These are phyloP conservation scores for Candida frijolesensis DNA, from an alignment of 1,139 yeast genomes.

Conservation along the genomic window DNA sequence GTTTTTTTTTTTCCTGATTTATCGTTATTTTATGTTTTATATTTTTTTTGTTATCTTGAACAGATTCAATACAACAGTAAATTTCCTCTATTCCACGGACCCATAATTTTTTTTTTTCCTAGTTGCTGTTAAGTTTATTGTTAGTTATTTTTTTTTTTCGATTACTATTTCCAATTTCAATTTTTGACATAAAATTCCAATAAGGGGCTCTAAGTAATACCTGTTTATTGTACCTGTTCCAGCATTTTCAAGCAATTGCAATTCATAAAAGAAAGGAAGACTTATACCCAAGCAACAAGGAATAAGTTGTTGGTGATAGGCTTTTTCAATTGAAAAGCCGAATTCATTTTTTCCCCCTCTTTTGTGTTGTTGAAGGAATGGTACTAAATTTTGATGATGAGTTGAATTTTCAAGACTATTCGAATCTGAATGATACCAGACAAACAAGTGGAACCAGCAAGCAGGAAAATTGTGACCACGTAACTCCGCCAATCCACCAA, in stretches of 20 bases:
- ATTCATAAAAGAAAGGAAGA: background rate
- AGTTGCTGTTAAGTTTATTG: slow-evolving; percentile 1
- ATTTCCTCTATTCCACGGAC: background rate
- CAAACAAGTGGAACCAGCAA: background rate
- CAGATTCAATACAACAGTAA: slow-evolving; percentile 3
- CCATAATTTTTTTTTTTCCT: background rate
- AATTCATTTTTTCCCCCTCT: background rate
- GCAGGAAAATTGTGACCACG: background rate
- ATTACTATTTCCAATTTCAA: background rate
- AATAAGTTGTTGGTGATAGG: background rate
- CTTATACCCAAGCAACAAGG: background rate
- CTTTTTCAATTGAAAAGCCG: background rate
- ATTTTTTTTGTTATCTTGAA: slow-evolving; percentile 9
- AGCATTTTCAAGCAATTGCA: background rate
- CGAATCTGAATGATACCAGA: background rate
- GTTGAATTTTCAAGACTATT: slow-evolving; percentile 6
- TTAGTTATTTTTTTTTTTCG: background rate
- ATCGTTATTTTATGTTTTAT: background rate
- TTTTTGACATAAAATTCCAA: background rate
- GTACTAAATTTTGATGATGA: slow-evolving; percentile 5
- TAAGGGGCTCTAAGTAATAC: background rate
- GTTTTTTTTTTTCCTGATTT: background rate
- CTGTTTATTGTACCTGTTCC: background rate
- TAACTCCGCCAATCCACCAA: background rate
- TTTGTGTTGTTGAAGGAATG: slow-evolving; percentile 2